A percentile compares a stretch with the other conserved stretches of the same genome.
Conservation (phyloP, 768 basidiomycete species). For the Arthromyces matolae region DNA sequence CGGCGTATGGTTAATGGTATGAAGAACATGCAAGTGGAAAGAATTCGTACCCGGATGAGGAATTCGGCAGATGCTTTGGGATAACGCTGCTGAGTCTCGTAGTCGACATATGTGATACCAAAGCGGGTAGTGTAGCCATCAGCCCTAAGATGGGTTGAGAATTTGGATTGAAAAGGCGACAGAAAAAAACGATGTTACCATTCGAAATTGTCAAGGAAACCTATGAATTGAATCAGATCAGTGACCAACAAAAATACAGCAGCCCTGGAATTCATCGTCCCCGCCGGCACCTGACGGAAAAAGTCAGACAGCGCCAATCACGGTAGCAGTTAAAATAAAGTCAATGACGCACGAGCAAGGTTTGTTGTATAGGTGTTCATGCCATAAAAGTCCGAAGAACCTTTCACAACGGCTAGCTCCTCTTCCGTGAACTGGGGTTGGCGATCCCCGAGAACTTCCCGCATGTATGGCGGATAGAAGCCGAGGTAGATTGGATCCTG, state of each 20-base stretch:
- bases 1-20: background rate
- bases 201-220: constrained; percentile 70
- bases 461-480: constrained; percentile 60
- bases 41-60: constrained; percentile 43
- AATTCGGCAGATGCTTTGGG: constrained; percentile 62
- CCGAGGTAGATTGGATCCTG: constrained; percentile 75
- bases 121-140: constrained; percentile 68
- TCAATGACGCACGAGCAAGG: constrained; percentile 44
- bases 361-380: constrained; percentile 72
- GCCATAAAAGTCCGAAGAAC: constrained; percentile 68
- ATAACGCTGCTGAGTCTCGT: constrained; percentile 60
- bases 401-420: constrained; percentile 53
- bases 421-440: constrained; percentile 55
- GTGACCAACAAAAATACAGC: no score
- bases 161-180: background rate
- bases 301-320: background rate
- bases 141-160: constrained; percentile 36
- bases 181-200: constrained; percentile 32
- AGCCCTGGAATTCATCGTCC: constrained; percentile 61
- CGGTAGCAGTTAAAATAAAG: background rate
- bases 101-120: constrained; percentile 70
- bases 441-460: constrained; percentile 50
- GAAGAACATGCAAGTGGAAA: background rate
- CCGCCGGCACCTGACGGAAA: constrained; percentile 48
- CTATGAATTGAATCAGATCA: no score